Evolutionary conservation across 257 asterid species (phyloP), one percentile per base, ranked within the genome.

Genomic region (Ilex aquifolium): DNA sequence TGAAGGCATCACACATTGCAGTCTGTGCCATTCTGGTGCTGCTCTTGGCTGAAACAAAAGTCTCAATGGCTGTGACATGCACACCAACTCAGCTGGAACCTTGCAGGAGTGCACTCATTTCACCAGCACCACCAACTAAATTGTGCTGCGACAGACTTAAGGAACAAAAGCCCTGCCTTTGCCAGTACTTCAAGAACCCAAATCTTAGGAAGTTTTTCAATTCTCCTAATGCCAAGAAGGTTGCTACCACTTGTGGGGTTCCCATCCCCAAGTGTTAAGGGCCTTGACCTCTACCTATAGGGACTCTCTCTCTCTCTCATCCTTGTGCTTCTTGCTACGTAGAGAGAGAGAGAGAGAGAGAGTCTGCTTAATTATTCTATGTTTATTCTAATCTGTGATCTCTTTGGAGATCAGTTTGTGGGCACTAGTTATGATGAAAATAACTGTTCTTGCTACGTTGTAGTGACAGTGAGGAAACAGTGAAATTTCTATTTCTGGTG

Each of bases 131-230:
- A 46, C 83, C 79, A 10, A 15, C 68, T 11, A 0, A 6, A 0
- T 67, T 51, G 16, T 77, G 83, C 75, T 77, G 83, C 72, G 3
- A 40, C 36, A 74, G 46, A 42, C 46, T 77, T 57, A 70, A 39
- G 13, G 32, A 51, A 30, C 79, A 77, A 56, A 53, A 57, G 57
- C 72, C 79, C 31, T 77, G 80, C 58, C 62, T 70, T 59, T 77
- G 83, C 68, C 56, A 50, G 42, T 74, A 70, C 49, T 46, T 68
- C n/a, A 70, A 74, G 70, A 44, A 74, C 65, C 83, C 77, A 11
- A 57, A 0, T 2, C 62, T 74, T 48, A 62, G 17, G 60, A 57
- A 46, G 42, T 51, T 62, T 40, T 31, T 77, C 21, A 27, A 17
- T 67, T 56, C 74, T 9, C 62, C 83, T 6, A 31, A 42, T 31